Evolutionary conservation across 306 rosid genomes (phyloP).

Genomic region (Inga leiocalycina): DNA sequence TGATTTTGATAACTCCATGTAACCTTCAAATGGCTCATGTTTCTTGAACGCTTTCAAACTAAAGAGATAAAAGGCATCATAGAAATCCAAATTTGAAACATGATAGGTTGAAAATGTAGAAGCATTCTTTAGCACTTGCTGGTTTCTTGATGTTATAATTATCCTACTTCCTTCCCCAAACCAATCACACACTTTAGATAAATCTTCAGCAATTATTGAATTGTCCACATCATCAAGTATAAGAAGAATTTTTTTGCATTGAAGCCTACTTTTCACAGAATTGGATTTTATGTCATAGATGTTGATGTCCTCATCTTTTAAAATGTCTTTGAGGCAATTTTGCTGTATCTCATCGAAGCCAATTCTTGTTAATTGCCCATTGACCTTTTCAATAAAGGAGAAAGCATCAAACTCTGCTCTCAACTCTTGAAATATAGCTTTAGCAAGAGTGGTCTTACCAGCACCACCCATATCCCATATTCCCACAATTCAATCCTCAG

Average conservation of each 20-base stretch:
- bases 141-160: background rate
- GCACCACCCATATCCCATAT: too few species aligned
- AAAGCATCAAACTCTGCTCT: too few species aligned
- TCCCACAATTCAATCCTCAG: too few species aligned
- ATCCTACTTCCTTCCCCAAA: background rate
- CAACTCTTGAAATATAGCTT: too few species aligned
- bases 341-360: background rate
- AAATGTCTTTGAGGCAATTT: background rate
- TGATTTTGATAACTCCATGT: background rate
- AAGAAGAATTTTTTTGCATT: background rate
- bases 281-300: background rate
- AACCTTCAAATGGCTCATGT: background rate
- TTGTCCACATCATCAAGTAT: background rate
- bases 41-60: background rate
- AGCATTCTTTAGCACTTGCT: background rate
- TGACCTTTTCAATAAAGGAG: background rate
- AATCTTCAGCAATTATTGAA: background rate
- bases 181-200: background rate
- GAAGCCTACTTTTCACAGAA: background rate
- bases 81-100: background rate
- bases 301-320: background rate
- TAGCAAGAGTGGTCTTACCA: too few species aligned
- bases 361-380: background rate
- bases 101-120: background rate
- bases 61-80: background rate